Percentiles rank a stretch among this genome's conserved stretches.
These are phyloP conservation scores for Somion occarium DNA, from an alignment of 1,284 basidiomycete species.

Conservation along the genomic window DNA sequence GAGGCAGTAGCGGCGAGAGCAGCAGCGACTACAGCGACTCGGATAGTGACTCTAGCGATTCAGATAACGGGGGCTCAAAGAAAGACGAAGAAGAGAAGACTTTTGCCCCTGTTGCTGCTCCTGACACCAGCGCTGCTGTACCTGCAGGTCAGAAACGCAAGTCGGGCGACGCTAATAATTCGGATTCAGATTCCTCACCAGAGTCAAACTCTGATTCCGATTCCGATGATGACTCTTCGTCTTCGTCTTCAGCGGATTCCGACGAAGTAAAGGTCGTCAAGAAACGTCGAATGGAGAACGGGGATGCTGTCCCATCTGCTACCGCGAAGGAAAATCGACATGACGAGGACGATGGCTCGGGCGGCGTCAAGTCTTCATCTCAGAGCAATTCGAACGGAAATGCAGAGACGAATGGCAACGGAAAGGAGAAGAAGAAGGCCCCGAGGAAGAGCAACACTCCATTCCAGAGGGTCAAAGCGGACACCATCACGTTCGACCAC, in stretches of 20 bases:
- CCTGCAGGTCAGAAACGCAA: conserved; percentile 2
- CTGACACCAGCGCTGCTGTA: background rate
- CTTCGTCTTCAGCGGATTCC: conserved; percentile 17
- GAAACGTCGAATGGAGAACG: conserved; percentile 1
- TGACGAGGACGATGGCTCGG: background rate
- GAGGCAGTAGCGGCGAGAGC: background rate
- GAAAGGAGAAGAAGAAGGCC: conserved; percentile 27
- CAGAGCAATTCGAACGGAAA: background rate
- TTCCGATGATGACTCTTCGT: conserved; percentile 5
- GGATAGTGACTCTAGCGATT: conserved; percentile 8
- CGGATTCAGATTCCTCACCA: conserved; percentile 6
- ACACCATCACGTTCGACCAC: conserved; percentile 53
- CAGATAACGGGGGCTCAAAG: conserved; percentile 1
- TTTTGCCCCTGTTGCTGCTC: background rate
- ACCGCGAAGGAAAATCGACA: background rate
- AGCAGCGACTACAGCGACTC: conserved; percentile 7
- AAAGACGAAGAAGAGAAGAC: background rate
- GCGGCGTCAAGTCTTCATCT: background rate
- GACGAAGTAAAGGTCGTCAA: conserved; percentile 6
- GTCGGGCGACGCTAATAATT: too few species aligned
- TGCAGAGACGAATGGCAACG: conserved; percentile 17
- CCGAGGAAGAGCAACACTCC: conserved; percentile 48
- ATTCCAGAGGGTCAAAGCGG: conserved; percentile 82
- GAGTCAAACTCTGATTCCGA: conserved; percentile 10
- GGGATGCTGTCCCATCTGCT: background rate